Evolutionary conservation across 1,139 yeast genomes (phyloP).

Genomic region (Taphrina pruni): DNA sequence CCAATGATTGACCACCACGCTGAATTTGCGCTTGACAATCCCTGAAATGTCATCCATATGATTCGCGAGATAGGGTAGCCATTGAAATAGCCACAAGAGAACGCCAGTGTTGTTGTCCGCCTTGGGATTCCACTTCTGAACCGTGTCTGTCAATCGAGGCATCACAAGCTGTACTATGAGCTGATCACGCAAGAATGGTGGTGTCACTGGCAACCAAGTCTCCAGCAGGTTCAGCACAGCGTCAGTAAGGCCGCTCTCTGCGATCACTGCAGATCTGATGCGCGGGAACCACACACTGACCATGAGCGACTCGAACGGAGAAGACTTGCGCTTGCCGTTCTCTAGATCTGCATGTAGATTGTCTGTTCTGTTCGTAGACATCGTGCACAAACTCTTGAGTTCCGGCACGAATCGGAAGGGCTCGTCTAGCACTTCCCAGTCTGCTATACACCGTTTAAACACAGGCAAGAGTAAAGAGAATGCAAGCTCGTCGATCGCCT

Average conservation of each 20-base stretch:
- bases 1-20: conserved; percentile 52
- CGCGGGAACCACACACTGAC: conserved; percentile 53
- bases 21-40: conserved; percentile 52
- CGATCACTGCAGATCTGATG: conserved; percentile 47
- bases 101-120: conserved; percentile 17
- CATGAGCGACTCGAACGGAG: conserved; percentile 53
- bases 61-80: conserved; percentile 54
- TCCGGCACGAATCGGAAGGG: conserved; percentile 49
- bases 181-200: conserved; percentile 50
- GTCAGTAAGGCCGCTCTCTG: conserved; percentile 47
- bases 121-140: conserved; percentile 54
- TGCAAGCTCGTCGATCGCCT: conserved; percentile 49
- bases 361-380: conserved; percentile 46
- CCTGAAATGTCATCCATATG: conserved; percentile 48
- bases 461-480: conserved; percentile 51
- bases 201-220: conserved; percentile 57
- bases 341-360: neutral
- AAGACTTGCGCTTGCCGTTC: conserved; percentile 12
- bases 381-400: conserved; percentile 49
- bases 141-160: conserved; percentile 53
- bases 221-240: conserved; percentile 51
- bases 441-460: conserved; percentile 47
- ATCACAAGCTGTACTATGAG: conserved; percentile 51
- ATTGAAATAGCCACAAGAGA: conserved; percentile 56
- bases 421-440: conserved; percentile 55